phyloP scores from a whole-genome alignment of 2,329 filamentous ascomycete genomes.

The Cryoendolithus antarcticus region DNA sequence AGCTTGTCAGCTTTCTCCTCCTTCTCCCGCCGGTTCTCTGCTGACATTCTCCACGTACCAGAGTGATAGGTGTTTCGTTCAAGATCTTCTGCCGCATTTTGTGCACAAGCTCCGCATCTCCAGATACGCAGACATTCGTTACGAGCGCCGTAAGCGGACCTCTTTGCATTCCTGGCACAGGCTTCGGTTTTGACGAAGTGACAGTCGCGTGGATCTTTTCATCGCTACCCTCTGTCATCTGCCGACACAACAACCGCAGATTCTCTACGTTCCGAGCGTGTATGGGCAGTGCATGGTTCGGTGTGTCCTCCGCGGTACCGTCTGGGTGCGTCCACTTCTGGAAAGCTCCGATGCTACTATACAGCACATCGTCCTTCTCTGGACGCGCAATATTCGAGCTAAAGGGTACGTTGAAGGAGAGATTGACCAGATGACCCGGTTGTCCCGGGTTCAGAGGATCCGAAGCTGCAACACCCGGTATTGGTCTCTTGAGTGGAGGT shows the following conservation, averaged over 20 bases:
- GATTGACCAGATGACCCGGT: constrained; percentile 68
- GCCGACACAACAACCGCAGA: constrained; percentile 66
- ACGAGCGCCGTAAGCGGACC: constrained; percentile 38
- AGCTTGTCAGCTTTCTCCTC: constrained; percentile 1
- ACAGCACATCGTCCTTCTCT: constrained; percentile 86
- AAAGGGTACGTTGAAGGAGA: constrained; percentile 96
- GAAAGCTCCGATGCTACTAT: constrained; percentile 77
- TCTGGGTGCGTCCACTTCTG: constrained; percentile 89
- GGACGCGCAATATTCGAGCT: constrained; percentile 83
- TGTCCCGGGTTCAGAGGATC: constrained; percentile 47
- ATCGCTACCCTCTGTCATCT: constrained; percentile 55
- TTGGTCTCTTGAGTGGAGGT: constrained; percentile 44
- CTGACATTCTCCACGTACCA: constrained; percentile 50
- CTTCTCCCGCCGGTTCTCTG: not conserved
- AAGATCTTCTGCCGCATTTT: constrained; percentile 81
- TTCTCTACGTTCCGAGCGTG: constrained; percentile 77
- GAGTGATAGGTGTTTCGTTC: constrained; percentile 80
- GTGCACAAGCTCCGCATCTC: constrained; percentile 74
- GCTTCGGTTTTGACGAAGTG: constrained; percentile 65
- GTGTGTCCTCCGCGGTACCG: constrained; percentile 70
- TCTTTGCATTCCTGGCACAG: constrained; percentile 39
- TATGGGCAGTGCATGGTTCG: constrained; percentile 81
- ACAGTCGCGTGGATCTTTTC: constrained; percentile 69
- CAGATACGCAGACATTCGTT: constrained; percentile 84
- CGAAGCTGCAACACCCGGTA: constrained; percentile 26